These are phyloP conservation scores for Salix purpurea DNA, from an alignment of 345 rosid species.

Conservation along the genomic window DNA sequence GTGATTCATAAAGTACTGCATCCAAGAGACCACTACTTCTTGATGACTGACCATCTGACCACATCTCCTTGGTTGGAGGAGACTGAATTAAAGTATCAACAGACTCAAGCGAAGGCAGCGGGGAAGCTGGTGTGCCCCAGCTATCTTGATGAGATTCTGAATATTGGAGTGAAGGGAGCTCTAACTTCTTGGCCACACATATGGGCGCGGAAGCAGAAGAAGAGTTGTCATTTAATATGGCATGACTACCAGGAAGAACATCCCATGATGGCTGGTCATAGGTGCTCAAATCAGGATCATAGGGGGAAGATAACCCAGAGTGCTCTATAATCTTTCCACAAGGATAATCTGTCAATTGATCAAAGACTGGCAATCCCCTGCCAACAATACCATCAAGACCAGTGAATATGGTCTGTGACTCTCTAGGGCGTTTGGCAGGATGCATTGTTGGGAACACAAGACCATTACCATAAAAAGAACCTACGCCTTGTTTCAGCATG, in stretches of 20 bases:
- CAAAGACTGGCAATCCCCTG: constrained; percentile 43
- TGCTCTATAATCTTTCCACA: constrained; percentile 42
- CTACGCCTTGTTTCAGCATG: constrained; percentile 58
- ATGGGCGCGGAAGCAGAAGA: constrained; percentile 76
- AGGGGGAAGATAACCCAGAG: constrained; percentile 43
- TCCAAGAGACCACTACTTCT: constrained; percentile 84
- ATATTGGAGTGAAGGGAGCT: constrained; percentile 99
- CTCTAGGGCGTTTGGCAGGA: constrained; percentile 56
- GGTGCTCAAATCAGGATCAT: constrained; percentile 48
- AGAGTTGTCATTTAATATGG: constrained; percentile 66
- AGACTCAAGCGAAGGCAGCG: constrained; percentile 64
- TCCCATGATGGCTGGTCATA: constrained; percentile 44
- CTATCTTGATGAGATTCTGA: constrained; percentile 67
- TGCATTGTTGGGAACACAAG: constrained; percentile 46
- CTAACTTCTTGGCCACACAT: constrained; percentile 84
- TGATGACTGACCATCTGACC: constrained; percentile 54
- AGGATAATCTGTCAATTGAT: constrained; percentile 37
- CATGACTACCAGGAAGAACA: constrained; percentile 60
- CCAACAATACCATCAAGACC: constrained; percentile 38
- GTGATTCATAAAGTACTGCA: constrained; percentile 79
- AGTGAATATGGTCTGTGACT: constrained; percentile 45
- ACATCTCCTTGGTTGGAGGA: constrained; percentile 50
- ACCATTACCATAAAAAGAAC: constrained; percentile 52
- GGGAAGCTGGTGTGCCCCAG: constrained; percentile 61
- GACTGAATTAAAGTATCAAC: constrained; percentile 78